Conservation (phyloP, 768 basidiomycete genomes). For the Solioccasus polychromus region DNA sequence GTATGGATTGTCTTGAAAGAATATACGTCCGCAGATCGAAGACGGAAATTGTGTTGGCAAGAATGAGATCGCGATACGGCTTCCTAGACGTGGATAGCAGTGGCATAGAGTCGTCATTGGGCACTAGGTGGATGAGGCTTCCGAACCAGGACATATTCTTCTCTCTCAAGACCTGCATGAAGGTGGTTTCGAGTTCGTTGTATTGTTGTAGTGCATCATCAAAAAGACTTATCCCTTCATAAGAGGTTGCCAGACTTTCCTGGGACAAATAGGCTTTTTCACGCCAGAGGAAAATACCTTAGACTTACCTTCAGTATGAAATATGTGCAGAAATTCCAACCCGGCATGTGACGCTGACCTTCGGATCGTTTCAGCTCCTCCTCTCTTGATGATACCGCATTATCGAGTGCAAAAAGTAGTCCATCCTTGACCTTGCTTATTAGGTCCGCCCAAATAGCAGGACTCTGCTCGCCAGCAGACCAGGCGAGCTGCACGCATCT, state of each 20-base stretch:
- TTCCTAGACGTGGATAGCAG: constrained; percentile 79
- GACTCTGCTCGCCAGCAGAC: constrained; percentile 68
- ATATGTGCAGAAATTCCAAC: constrained; percentile 99
- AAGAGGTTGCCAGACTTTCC: constrained; percentile 93
- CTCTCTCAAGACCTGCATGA: constrained; percentile 70
- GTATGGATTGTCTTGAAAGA: constrained; percentile 77
- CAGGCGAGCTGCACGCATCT: constrained; percentile 85
- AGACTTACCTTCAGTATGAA: constrained; percentile 86
- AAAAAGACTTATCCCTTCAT: constrained; percentile 83
- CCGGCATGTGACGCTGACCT: constrained; percentile 85
- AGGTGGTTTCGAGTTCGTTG: constrained; percentile 86
- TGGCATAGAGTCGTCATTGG: constrained; percentile 76
- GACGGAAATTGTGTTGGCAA: constrained; percentile 85
- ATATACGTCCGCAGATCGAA: constrained; percentile 94
- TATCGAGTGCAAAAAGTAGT: constrained; percentile 79
- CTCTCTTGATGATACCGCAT: constrained; percentile 71
- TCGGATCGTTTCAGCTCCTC: constrained; percentile 92
- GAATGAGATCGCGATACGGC: constrained; percentile 84
- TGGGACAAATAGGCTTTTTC: constrained; percentile 31
- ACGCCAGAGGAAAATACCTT: not conserved
- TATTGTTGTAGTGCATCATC: constrained; percentile 91
- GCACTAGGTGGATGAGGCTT: constrained; percentile 65
- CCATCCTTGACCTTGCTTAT: constrained; percentile 89
- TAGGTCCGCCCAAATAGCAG: constrained; percentile 84
- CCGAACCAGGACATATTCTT: constrained; percentile 93